Base-by-base conservation (phyloP, 1,139 yeast species). In the Eremothecium coryli region DNA sequence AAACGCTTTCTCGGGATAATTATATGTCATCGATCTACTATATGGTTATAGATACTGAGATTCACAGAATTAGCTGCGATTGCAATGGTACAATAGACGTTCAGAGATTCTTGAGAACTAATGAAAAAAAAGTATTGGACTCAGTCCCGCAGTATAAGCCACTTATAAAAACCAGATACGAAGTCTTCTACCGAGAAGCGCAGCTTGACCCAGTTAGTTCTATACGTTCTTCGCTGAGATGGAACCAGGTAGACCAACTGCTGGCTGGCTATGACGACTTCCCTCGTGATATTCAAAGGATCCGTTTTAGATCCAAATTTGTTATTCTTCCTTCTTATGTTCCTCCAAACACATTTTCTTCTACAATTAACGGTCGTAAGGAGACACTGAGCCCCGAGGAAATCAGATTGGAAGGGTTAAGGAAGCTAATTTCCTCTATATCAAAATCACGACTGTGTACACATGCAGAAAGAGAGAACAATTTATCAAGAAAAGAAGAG, bases 181-280 rank as follows among this genome's bases (percentile, higher is more conserved):
- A 85, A 22, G 75, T 70, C 29, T 69, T 65, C 11, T 86, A 79
- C 50, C 61, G 72, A n/a, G 66, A 71, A 2, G 70, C 84, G 1
- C 65, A 64, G 38, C 68, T 79, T 6, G 76, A 76, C 44, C 72
- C 76, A 3, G 62, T 73, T 13, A 70, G 71, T 36, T 66, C 65
- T 4, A 64, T 65, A 29, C 70, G 82, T 1, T 61, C 72, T 28
- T 65, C 67, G 12, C 72, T 76, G 42, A 86, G 88, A 43, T 93
- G 98, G 98, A 88, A 88, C 49, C 81, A 79, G 43, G 68, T 86
- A 42, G 99, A 93, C 60, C 96, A 86, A 52, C 70, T 74, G 17
- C 59, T 90, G 16, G 95, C 97, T 1, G 98, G 98, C 0, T 84
- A 80, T 55, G 86, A 80, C 24, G 94, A 84, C 48, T 71, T 75